phyloP scores from a whole-genome alignment of 2,329 filamentous ascomycete species.

The Niveomyces coronatus region DNA sequence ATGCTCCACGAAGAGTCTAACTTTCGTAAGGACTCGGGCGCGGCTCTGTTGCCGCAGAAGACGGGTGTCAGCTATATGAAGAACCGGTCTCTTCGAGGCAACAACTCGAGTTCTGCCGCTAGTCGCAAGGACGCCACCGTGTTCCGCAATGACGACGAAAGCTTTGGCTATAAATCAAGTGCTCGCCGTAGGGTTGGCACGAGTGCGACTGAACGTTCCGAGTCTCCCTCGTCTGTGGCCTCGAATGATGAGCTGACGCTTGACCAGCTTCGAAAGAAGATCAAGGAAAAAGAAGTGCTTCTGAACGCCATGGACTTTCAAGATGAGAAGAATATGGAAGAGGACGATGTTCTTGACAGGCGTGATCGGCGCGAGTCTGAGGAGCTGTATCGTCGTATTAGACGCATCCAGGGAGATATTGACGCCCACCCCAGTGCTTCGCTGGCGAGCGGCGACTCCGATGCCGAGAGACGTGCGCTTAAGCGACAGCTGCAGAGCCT shows the following conservation, averaged over 20 bases:
- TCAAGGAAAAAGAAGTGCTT: constrained; percentile 87
- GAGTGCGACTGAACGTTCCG: constrained; percentile 71
- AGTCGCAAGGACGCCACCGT: constrained; percentile 89
- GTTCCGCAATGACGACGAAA: constrained; percentile 92
- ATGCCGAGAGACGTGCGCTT: constrained; percentile 75
- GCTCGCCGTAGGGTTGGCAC: constrained; percentile 71
- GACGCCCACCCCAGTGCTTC: constrained; percentile 75
- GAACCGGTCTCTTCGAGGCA: constrained; percentile 77
- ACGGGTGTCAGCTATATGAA: constrained; percentile 98
- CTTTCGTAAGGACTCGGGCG: constrained; percentile 76
- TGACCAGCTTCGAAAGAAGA: constrained; percentile 85
- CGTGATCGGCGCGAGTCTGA: constrained; percentile 87
- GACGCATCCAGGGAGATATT: constrained; percentile 88
- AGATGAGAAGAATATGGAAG: constrained; percentile 79
- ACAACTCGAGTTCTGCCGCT: constrained; percentile 42
- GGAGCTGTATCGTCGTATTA: constrained; percentile 84
- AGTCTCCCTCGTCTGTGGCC: constrained; percentile 56
- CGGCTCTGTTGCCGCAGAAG: constrained; percentile 83
- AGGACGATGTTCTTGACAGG: constrained; percentile 85
- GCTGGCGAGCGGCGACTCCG: constrained; percentile 63
- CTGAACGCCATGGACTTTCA: constrained; percentile 94
- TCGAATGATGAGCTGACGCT: constrained; percentile 74
- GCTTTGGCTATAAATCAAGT: constrained; percentile 85
- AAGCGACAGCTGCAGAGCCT: constrained; percentile 83
- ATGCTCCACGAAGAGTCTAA: constrained; percentile 86